Evolutionary conservation across 805 yeast genomes (phyloP).

Genomic region (Groenewaldozyma salmanticensis): DNA sequence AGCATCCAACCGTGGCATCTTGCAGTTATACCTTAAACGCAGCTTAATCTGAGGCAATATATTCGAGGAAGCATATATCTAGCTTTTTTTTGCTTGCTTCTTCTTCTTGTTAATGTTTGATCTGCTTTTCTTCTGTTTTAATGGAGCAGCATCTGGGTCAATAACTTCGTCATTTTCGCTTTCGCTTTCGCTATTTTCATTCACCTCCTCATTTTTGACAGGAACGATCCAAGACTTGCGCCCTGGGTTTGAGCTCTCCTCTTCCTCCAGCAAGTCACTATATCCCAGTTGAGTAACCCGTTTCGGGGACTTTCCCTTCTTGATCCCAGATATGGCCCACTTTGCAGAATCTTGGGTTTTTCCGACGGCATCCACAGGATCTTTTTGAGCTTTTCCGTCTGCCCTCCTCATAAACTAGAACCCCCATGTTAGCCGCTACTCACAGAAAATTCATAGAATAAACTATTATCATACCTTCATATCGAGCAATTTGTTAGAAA

Average conservation of each 20-base stretch:
- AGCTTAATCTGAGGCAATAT: background rate
- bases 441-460: slow-evolving; percentile 17
- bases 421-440: slow-evolving; percentile 1
- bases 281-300: background rate
- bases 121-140: background rate
- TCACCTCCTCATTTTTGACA: background rate
- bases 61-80: background rate
- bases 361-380: slow-evolving; percentile 10
- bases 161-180: background rate
- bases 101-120: background rate
- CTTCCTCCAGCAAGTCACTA: background rate
- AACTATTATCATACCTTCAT: slow-evolving; percentile 57
- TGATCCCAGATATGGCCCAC: slow-evolving; percentile 13
- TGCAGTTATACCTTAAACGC: background rate
- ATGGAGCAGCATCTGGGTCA: background rate
- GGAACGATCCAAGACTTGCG: background rate
- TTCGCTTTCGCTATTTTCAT: background rate
- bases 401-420: slow-evolving; percentile 23
- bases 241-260: background rate
- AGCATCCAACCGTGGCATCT: background rate
- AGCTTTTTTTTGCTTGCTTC: background rate
- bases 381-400: slow-evolving; percentile 21
- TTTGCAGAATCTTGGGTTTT: slow-evolving; percentile 20
- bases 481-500: slow-evolving; percentile 67
- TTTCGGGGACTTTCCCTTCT: slow-evolving; percentile 1